phyloP scores from a whole-genome alignment of 805 yeast genomes.

The Candida insectorum region DNA sequence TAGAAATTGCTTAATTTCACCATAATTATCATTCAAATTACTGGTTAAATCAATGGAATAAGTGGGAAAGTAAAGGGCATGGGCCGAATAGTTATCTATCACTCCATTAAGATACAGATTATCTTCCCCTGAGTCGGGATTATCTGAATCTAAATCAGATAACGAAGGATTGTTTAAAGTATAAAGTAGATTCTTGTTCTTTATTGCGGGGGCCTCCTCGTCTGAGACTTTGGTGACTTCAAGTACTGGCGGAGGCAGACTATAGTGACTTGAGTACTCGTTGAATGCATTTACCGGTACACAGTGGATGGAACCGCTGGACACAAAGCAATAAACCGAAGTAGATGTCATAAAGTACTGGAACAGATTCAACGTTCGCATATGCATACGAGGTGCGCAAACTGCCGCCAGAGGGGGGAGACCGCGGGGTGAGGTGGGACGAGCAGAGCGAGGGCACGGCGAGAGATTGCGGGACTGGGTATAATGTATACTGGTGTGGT shows the following conservation, averaged over 20 bases:
- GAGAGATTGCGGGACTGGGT: too few relatives aligned
- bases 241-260: neutral
- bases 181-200: constrained; percentile 30
- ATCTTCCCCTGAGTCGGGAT: constrained; percentile 5
- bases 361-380: constrained; percentile 4
- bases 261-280: constrained; percentile 9
- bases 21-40: constrained; percentile 28
- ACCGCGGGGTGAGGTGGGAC: too few relatives aligned
- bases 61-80: constrained; percentile 49
- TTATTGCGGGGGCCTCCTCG: constrained; percentile 5
- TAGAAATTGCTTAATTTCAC: constrained; percentile 38
- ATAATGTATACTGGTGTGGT: too few relatives aligned
- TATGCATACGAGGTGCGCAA: constrained; percentile 4
- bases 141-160: constrained; percentile 30
- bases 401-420: too few relatives aligned
- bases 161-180: constrained; percentile 34
- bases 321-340: constrained; percentile 28
- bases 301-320: constrained; percentile 23
- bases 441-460: too few relatives aligned
- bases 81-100: constrained; percentile 34
- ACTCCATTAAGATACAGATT: constrained; percentile 8
- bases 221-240: neutral
- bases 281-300: constrained; percentile 20
- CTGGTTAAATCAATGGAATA: constrained; percentile 36
- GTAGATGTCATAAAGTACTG: constrained; percentile 2